phyloP scores from a whole-genome alignment of 108 stramenopile genomes.

The Pseudonitzschia pungens region DNA sequence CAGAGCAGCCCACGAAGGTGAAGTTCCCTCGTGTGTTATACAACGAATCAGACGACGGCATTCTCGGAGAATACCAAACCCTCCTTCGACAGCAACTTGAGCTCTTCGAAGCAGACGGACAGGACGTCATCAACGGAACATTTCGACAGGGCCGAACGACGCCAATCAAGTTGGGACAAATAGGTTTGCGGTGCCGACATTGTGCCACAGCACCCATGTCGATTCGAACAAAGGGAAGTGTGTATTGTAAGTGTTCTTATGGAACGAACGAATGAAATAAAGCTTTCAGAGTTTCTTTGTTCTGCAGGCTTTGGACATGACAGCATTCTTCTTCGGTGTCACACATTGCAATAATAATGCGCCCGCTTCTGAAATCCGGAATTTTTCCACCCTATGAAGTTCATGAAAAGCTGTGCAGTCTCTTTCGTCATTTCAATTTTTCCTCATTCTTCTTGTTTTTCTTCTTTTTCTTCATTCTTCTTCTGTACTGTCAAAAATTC shows the following conservation, averaged over 20 bases:
- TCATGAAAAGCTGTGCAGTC: no score
- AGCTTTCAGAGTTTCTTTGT: no score
- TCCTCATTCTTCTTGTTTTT: neutral
- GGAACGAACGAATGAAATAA: no score
- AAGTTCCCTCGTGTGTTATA: conserved; percentile 4
- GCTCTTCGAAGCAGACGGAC: conserved; percentile 27
- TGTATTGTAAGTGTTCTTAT: conserved; percentile 43
- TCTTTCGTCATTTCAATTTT: no score
- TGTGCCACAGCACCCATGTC: conserved; percentile 16
- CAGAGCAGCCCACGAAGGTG: neutral
- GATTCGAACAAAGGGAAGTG: conserved; percentile 23
- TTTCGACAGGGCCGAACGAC: conserved; percentile 30
- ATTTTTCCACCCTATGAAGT: no score
- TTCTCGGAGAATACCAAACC: conserved; percentile 31
- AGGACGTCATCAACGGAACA: conserved; percentile 21
- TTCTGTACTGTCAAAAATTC: neutral
- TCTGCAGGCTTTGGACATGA: no score
- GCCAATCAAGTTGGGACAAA: conserved; percentile 37
- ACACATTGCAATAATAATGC: no score
- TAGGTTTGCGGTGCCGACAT: conserved; percentile 37
- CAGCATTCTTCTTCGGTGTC: no score
- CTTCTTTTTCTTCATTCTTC: neutral
- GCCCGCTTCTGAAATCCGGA: no score
- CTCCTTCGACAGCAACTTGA: conserved; percentile 31
- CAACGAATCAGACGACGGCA: conserved; percentile 19